These are phyloP conservation scores for Phytophthora europaea DNA, from an alignment of 352 stramenopile species.

Conservation along the genomic window DNA sequence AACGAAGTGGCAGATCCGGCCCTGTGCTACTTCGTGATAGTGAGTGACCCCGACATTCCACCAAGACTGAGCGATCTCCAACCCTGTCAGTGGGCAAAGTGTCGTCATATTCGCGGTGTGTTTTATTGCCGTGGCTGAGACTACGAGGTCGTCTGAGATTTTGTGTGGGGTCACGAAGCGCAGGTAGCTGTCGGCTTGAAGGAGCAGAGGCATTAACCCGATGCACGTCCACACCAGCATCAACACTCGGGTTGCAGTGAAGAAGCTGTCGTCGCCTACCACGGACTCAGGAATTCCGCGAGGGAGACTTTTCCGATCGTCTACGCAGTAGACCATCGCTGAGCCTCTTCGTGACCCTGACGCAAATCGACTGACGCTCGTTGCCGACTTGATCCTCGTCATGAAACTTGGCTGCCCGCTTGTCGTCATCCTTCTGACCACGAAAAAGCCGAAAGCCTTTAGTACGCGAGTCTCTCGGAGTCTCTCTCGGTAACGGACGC, in stretches of 20 bases:
- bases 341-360: not conserved
- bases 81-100: conserved; percentile 14
- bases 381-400: not conserved
- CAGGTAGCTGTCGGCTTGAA: conserved; percentile 21
- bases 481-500: not conserved
- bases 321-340: not conserved
- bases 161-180: conserved; percentile 20
- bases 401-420: not conserved
- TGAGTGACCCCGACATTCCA: conserved; percentile 24
- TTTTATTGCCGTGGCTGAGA: not conserved
- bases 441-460: not conserved
- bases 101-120: conserved; percentile 3
- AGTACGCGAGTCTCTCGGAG: not conserved
- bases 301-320: not conserved
- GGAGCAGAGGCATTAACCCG: conserved; percentile 13
- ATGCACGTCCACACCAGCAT: conserved; percentile 15
- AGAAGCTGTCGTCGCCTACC: not conserved
- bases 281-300: not conserved
- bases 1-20: conserved; percentile 25
- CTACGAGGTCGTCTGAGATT: conserved; percentile 14
- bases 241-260: conserved; percentile 7
- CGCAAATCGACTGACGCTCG: not conserved
- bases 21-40: conserved; percentile 9
- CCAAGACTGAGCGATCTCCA: conserved; percentile 25
- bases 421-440: not conserved